Conservation (phyloP, 768 basidiomycete species). For the Tylopilus balloui region DNA sequence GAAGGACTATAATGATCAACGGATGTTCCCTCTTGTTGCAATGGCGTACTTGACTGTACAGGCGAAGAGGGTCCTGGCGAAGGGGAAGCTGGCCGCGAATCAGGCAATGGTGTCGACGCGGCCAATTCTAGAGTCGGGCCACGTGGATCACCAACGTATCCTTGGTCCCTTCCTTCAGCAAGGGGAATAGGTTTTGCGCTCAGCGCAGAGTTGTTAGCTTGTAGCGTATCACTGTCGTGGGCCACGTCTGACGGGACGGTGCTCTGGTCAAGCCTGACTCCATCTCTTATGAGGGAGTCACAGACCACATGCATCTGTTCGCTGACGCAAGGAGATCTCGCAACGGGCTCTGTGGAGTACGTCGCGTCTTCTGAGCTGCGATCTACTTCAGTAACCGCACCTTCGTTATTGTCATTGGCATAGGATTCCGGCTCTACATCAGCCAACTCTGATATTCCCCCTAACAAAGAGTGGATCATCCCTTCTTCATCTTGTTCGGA, state of each 20-base stretch:
- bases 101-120: conserved; percentile 16
- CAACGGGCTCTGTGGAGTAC: not conserved
- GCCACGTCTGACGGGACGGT: not conserved
- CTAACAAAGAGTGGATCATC: conserved; percentile 75
- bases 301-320: not conserved
- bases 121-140: conserved; percentile 10
- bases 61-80: not conserved
- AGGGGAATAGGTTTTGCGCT: not conserved
- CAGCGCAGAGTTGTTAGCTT: not conserved
- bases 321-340: not conserved
- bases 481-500: conserved; percentile 72
- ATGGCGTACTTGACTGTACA: not conserved
- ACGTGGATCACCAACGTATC: no score
- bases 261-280: not conserved
- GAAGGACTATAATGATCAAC: not conserved
- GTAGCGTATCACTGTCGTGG: not conserved
- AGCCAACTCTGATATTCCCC: conserved; percentile 53
- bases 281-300: not conserved
- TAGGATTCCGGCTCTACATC: conserved; percentile 11
- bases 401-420: not conserved
- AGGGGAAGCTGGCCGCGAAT: conserved; percentile 18
- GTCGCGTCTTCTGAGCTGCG: not conserved
- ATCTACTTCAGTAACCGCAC: not conserved
- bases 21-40: not conserved
- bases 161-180: not conserved